Percentiles rank a stretch among this genome's conserved stretches.
Evolutionary conservation across 345 rosid genomes (phyloP).

Genomic region (Carallia pectinifolia): DNA sequence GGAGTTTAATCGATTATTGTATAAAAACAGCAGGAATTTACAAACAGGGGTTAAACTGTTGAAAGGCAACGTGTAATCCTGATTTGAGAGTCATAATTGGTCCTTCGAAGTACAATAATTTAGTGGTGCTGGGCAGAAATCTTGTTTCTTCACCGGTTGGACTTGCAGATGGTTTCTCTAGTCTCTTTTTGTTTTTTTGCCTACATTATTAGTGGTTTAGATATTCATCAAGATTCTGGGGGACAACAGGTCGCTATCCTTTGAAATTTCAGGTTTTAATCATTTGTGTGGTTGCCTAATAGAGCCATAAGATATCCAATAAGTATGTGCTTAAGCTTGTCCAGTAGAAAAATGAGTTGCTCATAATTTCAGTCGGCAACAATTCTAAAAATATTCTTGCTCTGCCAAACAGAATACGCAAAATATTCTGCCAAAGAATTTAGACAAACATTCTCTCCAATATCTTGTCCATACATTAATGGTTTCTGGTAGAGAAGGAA

Average conservation of each 20-base stretch:
- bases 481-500: constrained; percentile 14
- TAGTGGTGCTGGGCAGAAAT: background rate
- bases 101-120: background rate
- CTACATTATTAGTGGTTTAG: background rate
- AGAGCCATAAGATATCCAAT: constrained; percentile 7
- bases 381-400: constrained; percentile 34
- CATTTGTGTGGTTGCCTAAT: constrained; percentile 34
- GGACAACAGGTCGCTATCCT: constrained; percentile 22
- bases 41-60: constrained; percentile 9
- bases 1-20: too few relatives aligned
- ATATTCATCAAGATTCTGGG: constrained; percentile 20
- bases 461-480: constrained; percentile 4
- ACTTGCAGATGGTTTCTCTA: background rate
- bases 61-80: background rate
- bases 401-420: background rate
- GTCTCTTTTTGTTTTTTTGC: background rate
- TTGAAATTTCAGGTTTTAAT: constrained; percentile 28
- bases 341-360: background rate
- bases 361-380: constrained; percentile 6
- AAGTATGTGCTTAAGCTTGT: constrained; percentile 4
- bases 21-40: constrained; percentile 24
- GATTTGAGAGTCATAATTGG: background rate
- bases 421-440: constrained; percentile 14
- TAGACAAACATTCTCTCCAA: constrained; percentile 9
- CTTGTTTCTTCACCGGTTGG: background rate